Evolutionary conservation across 1,139 yeast species (phyloP), one percentile per base, ranked within the genome.

Genomic region (Suzukiozyma palmioleophila): DNA sequence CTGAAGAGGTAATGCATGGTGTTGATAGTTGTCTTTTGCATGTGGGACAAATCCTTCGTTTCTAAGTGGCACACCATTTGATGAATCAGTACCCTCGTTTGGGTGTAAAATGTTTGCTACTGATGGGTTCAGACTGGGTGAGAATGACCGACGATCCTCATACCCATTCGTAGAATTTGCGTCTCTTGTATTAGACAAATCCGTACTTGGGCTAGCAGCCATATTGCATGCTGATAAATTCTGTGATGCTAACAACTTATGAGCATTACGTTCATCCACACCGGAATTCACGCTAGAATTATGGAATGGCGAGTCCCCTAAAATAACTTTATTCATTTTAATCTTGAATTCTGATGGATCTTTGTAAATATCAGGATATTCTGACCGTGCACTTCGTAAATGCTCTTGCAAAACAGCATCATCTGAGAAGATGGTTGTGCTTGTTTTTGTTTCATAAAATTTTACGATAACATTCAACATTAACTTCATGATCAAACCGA

Each of bases 311-410:
- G 56, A 44, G 26, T 46, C 48, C 5, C 49, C 54, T 38, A 41
- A 39, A 26, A 35, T 25, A 11, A 49, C 44, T 15, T 42, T 39
- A 29, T 50, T 50, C 15, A 43, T 25, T 32, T 43, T 38, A n/a
- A 36, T 28, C 21, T 40, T 39, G 26, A 46, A 34, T 22, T 41
- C 45, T 15, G 32, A 35, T 28, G 33, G 42, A 26, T 36, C 39
- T 30, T 43, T 37, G 40, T 43, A 56, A 16, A 65, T 36, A 12
- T 61, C 64, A 0, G 73, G 71, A 42, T 52, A 60, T 8, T 47
- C 38, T 15, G 22, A 37, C 35, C 55, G 46, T 10, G 56, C 50
- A 29, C 48, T 43, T 3, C 55, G 52, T 27, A 69, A 50, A 40
- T 64, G 64, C 1, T 46, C 45, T 26, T 44, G 41, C 21, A 69